Evolutionary conservation across 352 stramenopile species (phyloP), one percentile per base, ranked within the genome.

Genomic region (Pythium aristosporum): DNA sequence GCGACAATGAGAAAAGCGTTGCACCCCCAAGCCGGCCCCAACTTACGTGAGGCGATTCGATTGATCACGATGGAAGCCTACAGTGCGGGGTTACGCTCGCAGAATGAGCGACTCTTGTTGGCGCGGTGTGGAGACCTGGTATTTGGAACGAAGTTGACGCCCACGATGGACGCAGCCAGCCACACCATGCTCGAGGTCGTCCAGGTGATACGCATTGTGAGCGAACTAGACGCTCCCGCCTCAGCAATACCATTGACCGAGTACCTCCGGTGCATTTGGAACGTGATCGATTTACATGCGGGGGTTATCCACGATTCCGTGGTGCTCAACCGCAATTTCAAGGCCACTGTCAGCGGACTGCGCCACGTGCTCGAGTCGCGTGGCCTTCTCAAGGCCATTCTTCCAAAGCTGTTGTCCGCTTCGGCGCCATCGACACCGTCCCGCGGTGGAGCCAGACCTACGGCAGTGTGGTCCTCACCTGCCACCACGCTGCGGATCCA

Each of bases 361-460:
- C 57, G 57, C 10, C 13, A 39, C 12, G 39, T 71, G 13, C 58
- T 71, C 6, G 57, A 71, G 23, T 41, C 43, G n/a, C 48, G 46
- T 30, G 63, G 56, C 12, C 42, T 63, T 7, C 62, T 69, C 0
- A 50, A 21, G 10, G 9, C 37, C 20, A 15, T 6, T 34, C 21
- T 7, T 10, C 5, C 44, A 1, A 57, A 53, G 30, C n/a, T 39
- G 1, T 11, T 8, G 34, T 8, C 23, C 1, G n/a, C 5, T 0
- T n/a, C 50, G 4, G n/a, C 50, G 2, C 48, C 25, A 13, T 13
- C 50, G 7, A 51, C 55, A 2, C 51, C 64, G 30, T 57, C 64
- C 15, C 20, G 36, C 18, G 21, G 30, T 34, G 58, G 58, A 16
- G 53, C 28, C 21, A 32, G 52, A 11, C 15, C 18, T 8, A 56